Base-by-base conservation (phyloP, 1,284 basidiomycete species). In the Cryptococcus neoformans region DNA sequence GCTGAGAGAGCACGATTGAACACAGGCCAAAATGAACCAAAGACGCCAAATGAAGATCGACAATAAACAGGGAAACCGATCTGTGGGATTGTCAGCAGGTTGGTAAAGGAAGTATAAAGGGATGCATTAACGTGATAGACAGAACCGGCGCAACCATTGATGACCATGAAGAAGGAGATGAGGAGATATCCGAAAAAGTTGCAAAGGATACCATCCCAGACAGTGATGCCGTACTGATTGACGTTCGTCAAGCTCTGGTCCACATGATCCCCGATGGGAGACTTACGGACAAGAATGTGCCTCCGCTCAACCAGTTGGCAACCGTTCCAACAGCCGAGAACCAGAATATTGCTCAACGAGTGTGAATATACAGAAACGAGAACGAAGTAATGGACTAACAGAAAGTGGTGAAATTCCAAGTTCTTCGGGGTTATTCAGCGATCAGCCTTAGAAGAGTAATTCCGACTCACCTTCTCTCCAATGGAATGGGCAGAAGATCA, bases 11-110 rank as follows among this genome's bases (percentile, higher is more conserved):
- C 86, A 28, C 88, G 82, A 75, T 88, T 89, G 76, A 90, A 86
- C 0, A 87, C 83, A 55, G 87, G 88, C 89, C 89, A 91, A 46
- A 89, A 69, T 49, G 85, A 85, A 12, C 89, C 89, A 79, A 85
- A 89, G n/a, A 90, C 72, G 6, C 90, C 90, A 69, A 91, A 91
- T 55, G 84, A 86, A 16, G 66, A 84, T 16, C 87, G 81, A n/a
- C 83, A 82, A 21, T 89, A 86, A 37, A 89, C 85, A 2, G 88
- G 88, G 74, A 90, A 91, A 4, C 85, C 87, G 64, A 89, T 74
- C 70, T 88, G 86, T 68, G 16, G 28, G 12, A 21, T 21, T 21
- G 21, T 21, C 21, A 21, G 21, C 21, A 11, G 6, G 37, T 28
- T 21, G 14, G 46, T 47, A 34, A 21, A 8, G 39, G n/a, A 54